Evolutionary conservation across 176 grass and related monocot species (phyloP).

Genomic region (Raddia distichophylla): DNA sequence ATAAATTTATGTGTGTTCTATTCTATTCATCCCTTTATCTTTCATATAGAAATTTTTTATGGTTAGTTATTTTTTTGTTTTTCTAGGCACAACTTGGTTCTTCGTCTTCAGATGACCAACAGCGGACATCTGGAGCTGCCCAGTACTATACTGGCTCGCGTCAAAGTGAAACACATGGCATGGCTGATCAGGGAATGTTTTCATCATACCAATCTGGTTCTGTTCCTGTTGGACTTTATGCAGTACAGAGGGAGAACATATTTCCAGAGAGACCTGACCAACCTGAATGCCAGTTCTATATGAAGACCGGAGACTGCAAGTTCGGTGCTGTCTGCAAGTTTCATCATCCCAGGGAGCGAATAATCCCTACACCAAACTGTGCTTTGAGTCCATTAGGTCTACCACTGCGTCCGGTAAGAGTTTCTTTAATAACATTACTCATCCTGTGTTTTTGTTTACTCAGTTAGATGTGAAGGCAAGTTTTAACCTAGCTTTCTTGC

Average conservation of each 20-base stretch:
- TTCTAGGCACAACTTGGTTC: slow-evolving; percentile 68
- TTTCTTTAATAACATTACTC: slow-evolving; percentile 15
- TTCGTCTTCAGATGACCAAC: slow-evolving; percentile 70
- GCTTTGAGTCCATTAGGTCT: slow-evolving; percentile 66
- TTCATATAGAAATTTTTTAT: neutral
- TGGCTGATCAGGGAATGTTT: slow-evolving; percentile 62
- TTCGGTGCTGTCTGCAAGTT: slow-evolving; percentile 88
- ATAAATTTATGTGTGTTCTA: neutral
- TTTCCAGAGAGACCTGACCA: slow-evolving; percentile 91
- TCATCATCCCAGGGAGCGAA: slow-evolving; percentile 82
- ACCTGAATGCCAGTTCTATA: slow-evolving; percentile 92
- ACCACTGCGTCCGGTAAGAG: slow-evolving; percentile 73
- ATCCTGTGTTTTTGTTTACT: neutral
- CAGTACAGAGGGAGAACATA: slow-evolving; percentile 75
- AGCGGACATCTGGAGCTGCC: slow-evolving; percentile 45
- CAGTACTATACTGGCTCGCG: slow-evolving; percentile 62
- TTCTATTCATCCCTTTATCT: neutral
- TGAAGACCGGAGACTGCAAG: slow-evolving; percentile 92
- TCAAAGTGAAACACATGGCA: slow-evolving; percentile 58
- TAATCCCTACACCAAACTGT: slow-evolving; percentile 75
- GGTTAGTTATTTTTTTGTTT: neutral
- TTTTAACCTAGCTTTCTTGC: neutral
- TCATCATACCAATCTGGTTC: slow-evolving; percentile 75
- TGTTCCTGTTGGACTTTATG: slow-evolving; percentile 67
- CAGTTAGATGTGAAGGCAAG: neutral